Evolutionary conservation across 257 asterid genomes (phyloP).

Genomic region (Lycium ferocissimum): DNA sequence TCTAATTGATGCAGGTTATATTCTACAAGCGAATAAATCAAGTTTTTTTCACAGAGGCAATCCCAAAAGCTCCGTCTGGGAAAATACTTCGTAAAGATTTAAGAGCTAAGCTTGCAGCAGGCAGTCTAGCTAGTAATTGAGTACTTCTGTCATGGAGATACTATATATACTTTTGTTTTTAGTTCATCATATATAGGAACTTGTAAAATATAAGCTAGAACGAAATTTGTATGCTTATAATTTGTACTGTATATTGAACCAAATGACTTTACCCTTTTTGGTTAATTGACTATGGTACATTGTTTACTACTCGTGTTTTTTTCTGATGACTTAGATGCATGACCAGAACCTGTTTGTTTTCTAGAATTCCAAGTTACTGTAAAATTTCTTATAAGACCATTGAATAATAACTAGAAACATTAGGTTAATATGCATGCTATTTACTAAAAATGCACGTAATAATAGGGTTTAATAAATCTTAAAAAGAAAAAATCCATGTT

Average conservation of each 20-base stretch:
- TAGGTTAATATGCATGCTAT: no score
- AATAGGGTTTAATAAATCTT: no score
- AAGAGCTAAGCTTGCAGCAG: slow-evolving; percentile 42
- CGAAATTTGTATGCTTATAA: background rate
- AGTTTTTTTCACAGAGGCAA: slow-evolving; percentile 24
- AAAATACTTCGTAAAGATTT: slow-evolving; percentile 35
- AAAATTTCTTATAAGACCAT: no score
- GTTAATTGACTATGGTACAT: no score
- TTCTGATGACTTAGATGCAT: no score
- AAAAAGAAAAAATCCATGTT: no score
- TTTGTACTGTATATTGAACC: background rate
- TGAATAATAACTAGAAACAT: no score
- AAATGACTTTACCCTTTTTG: no score
- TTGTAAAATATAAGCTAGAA: background rate
- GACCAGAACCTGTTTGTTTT: no score
- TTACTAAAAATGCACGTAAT: no score
- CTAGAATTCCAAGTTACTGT: no score
- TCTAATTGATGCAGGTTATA: slow-evolving; percentile 25
- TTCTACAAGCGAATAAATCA: slow-evolving; percentile 27
- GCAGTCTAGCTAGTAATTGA: background rate
- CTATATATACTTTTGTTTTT: background rate
- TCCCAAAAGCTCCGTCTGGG: slow-evolving; percentile 29
- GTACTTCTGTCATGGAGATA: background rate
- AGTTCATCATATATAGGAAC: background rate
- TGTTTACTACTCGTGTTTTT: no score